Evolutionary conservation across 208 protist species (phyloP).

Genomic region (Angomonas deanei): DNA sequence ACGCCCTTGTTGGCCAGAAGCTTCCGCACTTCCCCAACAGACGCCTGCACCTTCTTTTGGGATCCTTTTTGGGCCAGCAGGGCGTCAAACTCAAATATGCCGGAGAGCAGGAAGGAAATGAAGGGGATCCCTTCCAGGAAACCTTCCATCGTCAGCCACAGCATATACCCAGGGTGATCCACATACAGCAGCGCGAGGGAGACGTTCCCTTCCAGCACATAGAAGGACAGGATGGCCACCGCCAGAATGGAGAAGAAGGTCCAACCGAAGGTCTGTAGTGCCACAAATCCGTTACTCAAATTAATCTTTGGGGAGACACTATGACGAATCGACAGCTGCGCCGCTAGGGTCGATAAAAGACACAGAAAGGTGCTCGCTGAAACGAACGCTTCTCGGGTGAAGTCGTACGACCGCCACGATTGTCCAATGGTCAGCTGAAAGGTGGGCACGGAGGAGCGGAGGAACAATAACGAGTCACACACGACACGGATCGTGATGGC

Average conservation of each 20-base stretch:
- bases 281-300: slow-evolving; percentile 46
- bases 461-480: slow-evolving; percentile 16
- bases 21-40: slow-evolving; percentile 7
- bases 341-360: slow-evolving; percentile 36
- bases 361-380: slow-evolving; percentile 31
- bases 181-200: background rate
- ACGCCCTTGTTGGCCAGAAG: slow-evolving; percentile 4
- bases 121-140: slow-evolving; percentile 37
- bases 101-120: slow-evolving; percentile 37
- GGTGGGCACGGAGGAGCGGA: background rate
- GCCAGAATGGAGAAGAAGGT: slow-evolving; percentile 31
- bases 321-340: slow-evolving; percentile 53
- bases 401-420: background rate
- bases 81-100: slow-evolving; percentile 38
- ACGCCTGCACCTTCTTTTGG: slow-evolving; percentile 14
- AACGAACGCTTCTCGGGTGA: slow-evolving; percentile 17
- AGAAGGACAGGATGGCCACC: background rate
- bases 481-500: slow-evolving; percentile 51
- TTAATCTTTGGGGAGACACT: slow-evolving; percentile 10
- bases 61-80: slow-evolving; percentile 12
- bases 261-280: slow-evolving; percentile 64
- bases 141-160: slow-evolving; percentile 45
- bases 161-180: background rate
- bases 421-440: background rate
- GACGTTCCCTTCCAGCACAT: background rate